A percentile compares a stretch with the other conserved stretches of the same genome.
These are phyloP conservation scores for Gillenia trifoliata DNA, from an alignment of 306 rosid genomes.

Conservation along the genomic window DNA sequence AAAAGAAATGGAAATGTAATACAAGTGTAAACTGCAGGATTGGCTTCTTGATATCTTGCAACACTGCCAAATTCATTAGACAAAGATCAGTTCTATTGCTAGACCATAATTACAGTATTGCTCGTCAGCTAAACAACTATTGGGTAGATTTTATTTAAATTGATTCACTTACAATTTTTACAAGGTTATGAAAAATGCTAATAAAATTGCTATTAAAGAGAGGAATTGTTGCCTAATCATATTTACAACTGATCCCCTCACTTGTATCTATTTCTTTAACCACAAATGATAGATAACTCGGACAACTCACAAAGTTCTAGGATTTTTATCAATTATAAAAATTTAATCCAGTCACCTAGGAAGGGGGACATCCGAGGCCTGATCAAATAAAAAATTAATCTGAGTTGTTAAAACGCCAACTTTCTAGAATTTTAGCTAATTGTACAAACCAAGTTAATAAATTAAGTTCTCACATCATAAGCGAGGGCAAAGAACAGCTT, in stretches of 20 bases:
- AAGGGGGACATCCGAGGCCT: too few species aligned
- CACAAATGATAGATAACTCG: too few species aligned
- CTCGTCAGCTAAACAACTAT: not conserved
- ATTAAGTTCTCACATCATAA: not conserved
- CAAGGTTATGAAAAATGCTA: not conserved
- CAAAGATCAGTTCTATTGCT: conserved; percentile 12
- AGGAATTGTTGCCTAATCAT: conserved; percentile 1
- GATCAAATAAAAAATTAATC: not conserved
- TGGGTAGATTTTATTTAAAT: not conserved
- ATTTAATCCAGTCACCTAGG: too few species aligned
- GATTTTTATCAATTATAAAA: not conserved
- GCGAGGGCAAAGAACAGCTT: not conserved
- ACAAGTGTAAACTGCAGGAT: conserved; percentile 90
- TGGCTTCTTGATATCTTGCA: conserved; percentile 96
- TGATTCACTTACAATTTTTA: not conserved
- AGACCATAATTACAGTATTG: not conserved
- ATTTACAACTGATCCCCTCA: not conserved
- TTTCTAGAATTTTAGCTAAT: not conserved
- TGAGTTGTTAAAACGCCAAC: not conserved
- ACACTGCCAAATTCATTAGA: conserved; percentile 63
- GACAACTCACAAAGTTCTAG: too few species aligned
- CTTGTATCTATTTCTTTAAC: too few species aligned
- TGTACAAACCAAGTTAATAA: not conserved
- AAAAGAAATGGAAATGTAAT: conserved; percentile 93
- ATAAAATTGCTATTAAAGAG: not conserved